These are phyloP conservation scores for Udeniomyces megalosporus DNA, from an alignment of 768 basidiomycete species.

Conservation along the genomic window DNA sequence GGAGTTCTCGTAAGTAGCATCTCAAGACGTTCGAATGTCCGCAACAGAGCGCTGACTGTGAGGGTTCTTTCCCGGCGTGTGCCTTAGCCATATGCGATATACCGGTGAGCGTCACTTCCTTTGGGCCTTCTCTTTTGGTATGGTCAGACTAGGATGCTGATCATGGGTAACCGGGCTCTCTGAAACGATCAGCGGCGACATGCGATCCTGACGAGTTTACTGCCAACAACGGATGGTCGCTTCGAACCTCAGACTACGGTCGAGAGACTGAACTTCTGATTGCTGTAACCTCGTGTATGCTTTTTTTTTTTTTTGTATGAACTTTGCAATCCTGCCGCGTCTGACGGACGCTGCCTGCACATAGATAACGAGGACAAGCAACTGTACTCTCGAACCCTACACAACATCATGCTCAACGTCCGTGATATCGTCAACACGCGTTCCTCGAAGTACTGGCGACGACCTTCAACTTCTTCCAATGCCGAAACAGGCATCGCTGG, in stretches of 20 bases:
- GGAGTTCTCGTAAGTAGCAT: conserved; percentile 65
- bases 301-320: too few species aligned
- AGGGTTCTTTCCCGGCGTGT: too few species aligned
- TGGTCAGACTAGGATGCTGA: too few species aligned
- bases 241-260: conserved; percentile 69
- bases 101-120: conserved; percentile 45
- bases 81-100: conserved; percentile 85
- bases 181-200: neutral
- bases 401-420: conserved; percentile 94
- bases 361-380: conserved; percentile 28
- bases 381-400: conserved; percentile 45
- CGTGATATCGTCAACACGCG: conserved; percentile 92
- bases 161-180: neutral
- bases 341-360: neutral
- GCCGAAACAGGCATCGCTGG: conserved; percentile 22
- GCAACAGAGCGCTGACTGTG: too few species aligned
- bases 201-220: conserved; percentile 79
- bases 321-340: too few species aligned
- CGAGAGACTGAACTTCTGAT: conserved; percentile 86
- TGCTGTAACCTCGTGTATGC: conserved; percentile 54
- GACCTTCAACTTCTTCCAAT: conserved; percentile 63
- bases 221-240: conserved; percentile 61
- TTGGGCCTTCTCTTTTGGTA: too few species aligned
- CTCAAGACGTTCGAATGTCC: neutral
- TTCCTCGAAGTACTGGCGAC: conserved; percentile 79